Evolutionary conservation across 306 rosid species (phyloP), one percentile per base, ranked within the genome.

Genomic region (Acacia acuminata): DNA sequence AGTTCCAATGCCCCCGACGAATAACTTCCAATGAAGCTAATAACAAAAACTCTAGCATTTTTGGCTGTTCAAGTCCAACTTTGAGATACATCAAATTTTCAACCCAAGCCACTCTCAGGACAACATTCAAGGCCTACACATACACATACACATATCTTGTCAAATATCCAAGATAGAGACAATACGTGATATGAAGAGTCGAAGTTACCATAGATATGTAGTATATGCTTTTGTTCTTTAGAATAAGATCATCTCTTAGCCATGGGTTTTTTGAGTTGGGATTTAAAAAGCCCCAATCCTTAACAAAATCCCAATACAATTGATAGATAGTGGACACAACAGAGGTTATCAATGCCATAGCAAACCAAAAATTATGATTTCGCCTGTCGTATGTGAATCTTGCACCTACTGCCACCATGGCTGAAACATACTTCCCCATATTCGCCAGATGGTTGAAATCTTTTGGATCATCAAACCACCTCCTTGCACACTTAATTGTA

Each of bases 1-100:
- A 96, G 84, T 96, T 96, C 99, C 99, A 96, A 86, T 94, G 99
- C 12, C 99, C 99, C 75, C 99, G 79, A 67, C 99, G 88, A 82
- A 92, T 90, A 76, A 96, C 98, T 79, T 96, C 99, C 30, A 94
- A 58, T 22, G 99, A 96, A 76, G 96, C 98, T 58, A 91, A 74
- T 58, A 91, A 74, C 64, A 92, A 55, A 83, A 96, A 91, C 8
- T 88, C 97, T 6, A 87, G 22, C 76, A 89, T 64, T 43, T 77
- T 76, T 22, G 89, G 40, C 53, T 90, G 90, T 76, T 88, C 53
- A 20, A 80, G 84, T 47, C 79, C 90, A 24, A 75, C 69, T 20
- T 65, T 80, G 67, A 89, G 79, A 47, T 82, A 83, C 71, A 94
- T 38, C 10, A 91, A 81, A 14, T 87, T 82, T 75, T 90, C 87